Evolutionary conservation across 2,329 filamentous ascomycete species (phyloP).

Genomic region (Colletotrichum tropicicola): DNA sequence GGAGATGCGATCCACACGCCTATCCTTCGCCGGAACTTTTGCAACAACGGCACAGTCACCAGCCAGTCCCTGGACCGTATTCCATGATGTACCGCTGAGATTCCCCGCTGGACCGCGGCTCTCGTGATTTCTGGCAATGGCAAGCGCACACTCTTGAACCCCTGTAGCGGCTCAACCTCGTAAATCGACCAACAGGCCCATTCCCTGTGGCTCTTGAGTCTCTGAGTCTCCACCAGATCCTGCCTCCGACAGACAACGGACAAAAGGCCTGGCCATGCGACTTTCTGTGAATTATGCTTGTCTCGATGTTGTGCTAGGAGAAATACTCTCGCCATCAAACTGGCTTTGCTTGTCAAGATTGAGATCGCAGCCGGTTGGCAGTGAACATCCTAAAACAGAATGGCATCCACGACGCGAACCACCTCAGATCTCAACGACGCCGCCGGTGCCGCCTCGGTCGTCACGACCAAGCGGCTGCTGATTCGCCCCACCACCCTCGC

Average conservation of each 20-base stretch:
- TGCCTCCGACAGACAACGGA: neutral
- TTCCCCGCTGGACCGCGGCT: neutral
- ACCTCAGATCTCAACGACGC: neutral
- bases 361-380: too few species aligned
- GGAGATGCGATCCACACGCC: too few species aligned
- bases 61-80: too few species aligned
- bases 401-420: neutral
- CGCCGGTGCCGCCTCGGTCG: neutral
- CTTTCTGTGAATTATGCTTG: neutral
- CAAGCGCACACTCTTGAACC: neutral
- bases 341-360: neutral
- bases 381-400: neutral
- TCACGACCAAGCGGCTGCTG: conserved; percentile 9
- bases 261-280: neutral
- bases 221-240: neutral
- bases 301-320: too few species aligned
- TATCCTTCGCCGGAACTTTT: too few species aligned
- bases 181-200: conserved; percentile 1
- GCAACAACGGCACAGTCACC: too few species aligned
- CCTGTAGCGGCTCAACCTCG: neutral
- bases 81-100: neutral
- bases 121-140: neutral
- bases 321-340: neutral
- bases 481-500: conserved; percentile 14
- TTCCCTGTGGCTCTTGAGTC: neutral